phyloP scores from a whole-genome alignment of 2,329 filamentous ascomycete species.

The Ceratocystis smalleyi region DNA sequence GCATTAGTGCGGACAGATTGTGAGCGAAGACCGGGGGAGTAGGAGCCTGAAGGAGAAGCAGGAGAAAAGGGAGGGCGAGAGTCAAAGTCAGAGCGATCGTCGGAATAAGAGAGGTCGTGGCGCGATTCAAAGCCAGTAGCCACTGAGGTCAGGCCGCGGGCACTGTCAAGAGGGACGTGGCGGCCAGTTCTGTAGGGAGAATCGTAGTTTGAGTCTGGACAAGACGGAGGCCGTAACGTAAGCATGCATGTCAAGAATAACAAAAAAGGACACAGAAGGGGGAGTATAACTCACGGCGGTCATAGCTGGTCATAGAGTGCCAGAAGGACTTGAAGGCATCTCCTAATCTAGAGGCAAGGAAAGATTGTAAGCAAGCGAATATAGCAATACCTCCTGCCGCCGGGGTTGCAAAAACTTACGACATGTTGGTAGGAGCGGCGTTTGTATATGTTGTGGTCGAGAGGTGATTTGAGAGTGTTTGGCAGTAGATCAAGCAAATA shows the following conservation, averaged over 20 bases:
- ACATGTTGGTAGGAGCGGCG: slow-evolving; percentile 4
- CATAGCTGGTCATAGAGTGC: slow-evolving; percentile 72
- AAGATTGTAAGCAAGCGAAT: not conserved
- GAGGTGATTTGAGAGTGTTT: not conserved
- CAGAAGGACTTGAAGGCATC: slow-evolving; percentile 78
- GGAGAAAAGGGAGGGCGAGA: slow-evolving; percentile 27
- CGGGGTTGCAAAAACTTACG: slow-evolving; percentile 5
- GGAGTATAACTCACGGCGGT: slow-evolving; percentile 41
- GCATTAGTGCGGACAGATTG: slow-evolving; percentile 49
- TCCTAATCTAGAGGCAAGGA: slow-evolving; percentile 36
- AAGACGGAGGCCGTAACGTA: not conserved
- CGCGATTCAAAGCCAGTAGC: slow-evolving; percentile 82
- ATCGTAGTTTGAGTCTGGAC: slow-evolving; percentile 73
- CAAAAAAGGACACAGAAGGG: slow-evolving; percentile 9
- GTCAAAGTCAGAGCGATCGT: slow-evolving; percentile 30
- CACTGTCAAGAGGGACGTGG: slow-evolving; percentile 75
- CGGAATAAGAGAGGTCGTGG: slow-evolving; percentile 60
- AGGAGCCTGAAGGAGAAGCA: slow-evolving; percentile 40
- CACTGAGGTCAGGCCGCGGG: slow-evolving; percentile 71
- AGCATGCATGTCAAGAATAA: not conserved
- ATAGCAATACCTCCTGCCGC: not conserved
- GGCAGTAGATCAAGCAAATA: not conserved
- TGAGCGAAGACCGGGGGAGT: slow-evolving; percentile 83
- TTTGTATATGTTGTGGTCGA: not conserved
- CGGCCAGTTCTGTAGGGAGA: slow-evolving; percentile 82